Base-by-base conservation (phyloP, 331 rosid genomes). In the Pyrus hybrid region DNA sequence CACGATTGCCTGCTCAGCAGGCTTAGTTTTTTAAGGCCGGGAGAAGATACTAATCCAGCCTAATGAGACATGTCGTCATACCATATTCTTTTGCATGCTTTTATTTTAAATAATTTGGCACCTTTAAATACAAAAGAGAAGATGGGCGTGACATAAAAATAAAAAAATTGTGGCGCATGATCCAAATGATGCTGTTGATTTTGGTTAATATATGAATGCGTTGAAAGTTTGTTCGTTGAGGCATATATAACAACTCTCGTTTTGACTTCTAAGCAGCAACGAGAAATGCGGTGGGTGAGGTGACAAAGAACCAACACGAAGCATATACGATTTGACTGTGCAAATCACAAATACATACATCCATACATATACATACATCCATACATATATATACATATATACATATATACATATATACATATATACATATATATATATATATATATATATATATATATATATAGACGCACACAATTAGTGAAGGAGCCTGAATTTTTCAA, bases 191-290 rank as follows among this genome's bases (percentile, higher is more conserved):
- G 26, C 63, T 43, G 43, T 26, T 6, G 78, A 17, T 4, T 12
- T 62, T 18, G 63, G 6, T 64, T 13, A 28, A 29, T 13, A 49
- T 29, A 65, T 29, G 10, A 75, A 30, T 65, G 49, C 5, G 5
- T 53, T 64, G 72, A 75, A 75, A 64, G 78, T 75, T 51, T 51
- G 72, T 30, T 51, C 25, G 33, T 64, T 32, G 76, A 72, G 6
- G 35, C 4, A 60, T 37, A 23, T 2, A 6, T 22, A 23, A 8
- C 3, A 16, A 21, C 17, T 75, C 22, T 64, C 5, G 32, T 13
- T 30, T 63, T 32, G 79, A 65, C 79, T 64, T 65, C 0, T 13
- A 49, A 75, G 72, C 51, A 64, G 25, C 8, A 5, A 2, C 33
- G 5, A 4, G 51, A 21, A 47, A n/a, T 13, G 1, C 18, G 37